Percentiles rank a stretch among this genome's conserved stretches.
Conservation (phyloP, 2,329 filamentous ascomycete genomes). For the Pseudogymnoascus sp. region DNA sequence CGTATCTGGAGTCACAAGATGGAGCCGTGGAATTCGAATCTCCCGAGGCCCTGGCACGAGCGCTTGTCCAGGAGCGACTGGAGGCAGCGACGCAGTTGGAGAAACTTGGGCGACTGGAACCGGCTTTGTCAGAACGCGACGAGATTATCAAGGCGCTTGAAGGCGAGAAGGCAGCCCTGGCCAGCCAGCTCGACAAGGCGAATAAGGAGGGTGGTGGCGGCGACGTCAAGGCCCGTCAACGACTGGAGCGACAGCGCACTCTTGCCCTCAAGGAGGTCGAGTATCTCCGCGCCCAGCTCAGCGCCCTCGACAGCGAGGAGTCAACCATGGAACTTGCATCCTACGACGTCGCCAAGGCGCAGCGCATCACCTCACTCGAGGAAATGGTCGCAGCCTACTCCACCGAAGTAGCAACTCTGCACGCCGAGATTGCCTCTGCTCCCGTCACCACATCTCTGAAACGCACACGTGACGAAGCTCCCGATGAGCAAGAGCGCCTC, state of each 20-base stretch:
- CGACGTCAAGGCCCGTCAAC: conserved; percentile 54
- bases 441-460: conserved; percentile 49
- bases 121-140: conserved; percentile 70
- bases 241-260: conserved; percentile 76
- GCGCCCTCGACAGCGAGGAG: conserved; percentile 81
- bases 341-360: conserved; percentile 65
- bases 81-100: conserved; percentile 75
- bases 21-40: conserved; percentile 71
- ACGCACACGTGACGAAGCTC: conserved; percentile 49
- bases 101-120: conserved; percentile 67
- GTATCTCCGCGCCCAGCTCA: conserved; percentile 85
- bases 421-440: conserved; percentile 60
- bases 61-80: conserved; percentile 73
- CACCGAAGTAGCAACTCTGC: conserved; percentile 64
- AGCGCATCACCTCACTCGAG: conserved; percentile 75
- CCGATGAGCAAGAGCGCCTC: conserved; percentile 55
- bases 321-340: conserved; percentile 73
- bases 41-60: conserved; percentile 77
- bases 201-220: conserved; percentile 42
- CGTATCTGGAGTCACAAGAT: conserved; percentile 67
- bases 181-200: conserved; percentile 62
- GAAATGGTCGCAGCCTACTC: conserved; percentile 82
- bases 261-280: conserved; percentile 89
- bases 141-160: conserved; percentile 65
- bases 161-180: conserved; percentile 56